Conservation (phyloP, 768 basidiomycete genomes). For the Lyophyllum atratum region DNA sequence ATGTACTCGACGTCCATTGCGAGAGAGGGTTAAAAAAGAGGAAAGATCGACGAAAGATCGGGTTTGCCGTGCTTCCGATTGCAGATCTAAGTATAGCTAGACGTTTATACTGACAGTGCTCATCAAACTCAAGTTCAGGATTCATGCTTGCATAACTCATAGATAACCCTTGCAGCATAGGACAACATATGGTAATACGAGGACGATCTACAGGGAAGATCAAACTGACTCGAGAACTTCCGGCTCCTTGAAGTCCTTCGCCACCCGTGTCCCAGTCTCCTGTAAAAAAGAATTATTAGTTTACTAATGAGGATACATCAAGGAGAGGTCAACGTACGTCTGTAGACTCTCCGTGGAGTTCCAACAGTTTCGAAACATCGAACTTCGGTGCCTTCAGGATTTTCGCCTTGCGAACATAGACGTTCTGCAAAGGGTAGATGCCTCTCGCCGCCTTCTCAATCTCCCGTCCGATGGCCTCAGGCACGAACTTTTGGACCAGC, state of each 20-base stretch:
- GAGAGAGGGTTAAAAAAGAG: slow-evolving; percentile 14
- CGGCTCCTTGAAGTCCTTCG: slow-evolving; percentile 98
- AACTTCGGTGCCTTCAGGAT: slow-evolving; percentile 98
- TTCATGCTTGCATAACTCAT: slow-evolving; percentile 18
- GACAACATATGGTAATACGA: slow-evolving; percentile 35
- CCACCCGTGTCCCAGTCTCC: slow-evolving; percentile 94
- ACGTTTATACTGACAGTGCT: not conserved
- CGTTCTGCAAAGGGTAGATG: slow-evolving; percentile 99
- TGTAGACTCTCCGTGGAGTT: slow-evolving; percentile 93
- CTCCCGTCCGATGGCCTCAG: slow-evolving; percentile 98
- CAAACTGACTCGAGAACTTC: slow-evolving; percentile 91
- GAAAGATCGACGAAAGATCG: slow-evolving; percentile 9
- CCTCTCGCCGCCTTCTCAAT: slow-evolving; percentile 97
- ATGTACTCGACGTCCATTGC: slow-evolving; percentile 83
- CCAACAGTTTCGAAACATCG: slow-evolving; percentile 92
- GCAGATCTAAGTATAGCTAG: not conserved
- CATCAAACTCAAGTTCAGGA: slow-evolving; percentile 1
- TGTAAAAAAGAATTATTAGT: slow-evolving; percentile 29
- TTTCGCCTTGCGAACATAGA: slow-evolving; percentile 99
- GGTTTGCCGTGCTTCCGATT: not conserved
- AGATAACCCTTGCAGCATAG: slow-evolving; percentile 29
- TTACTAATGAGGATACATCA: slow-evolving; percentile 4
- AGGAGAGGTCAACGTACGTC: slow-evolving; percentile 65
- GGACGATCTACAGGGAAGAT: slow-evolving; percentile 35
- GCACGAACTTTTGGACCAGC: slow-evolving; percentile 97